Evolutionary conservation across 148 eudicot species (phyloP).

Genomic region (Camellia lanceoleosa): DNA sequence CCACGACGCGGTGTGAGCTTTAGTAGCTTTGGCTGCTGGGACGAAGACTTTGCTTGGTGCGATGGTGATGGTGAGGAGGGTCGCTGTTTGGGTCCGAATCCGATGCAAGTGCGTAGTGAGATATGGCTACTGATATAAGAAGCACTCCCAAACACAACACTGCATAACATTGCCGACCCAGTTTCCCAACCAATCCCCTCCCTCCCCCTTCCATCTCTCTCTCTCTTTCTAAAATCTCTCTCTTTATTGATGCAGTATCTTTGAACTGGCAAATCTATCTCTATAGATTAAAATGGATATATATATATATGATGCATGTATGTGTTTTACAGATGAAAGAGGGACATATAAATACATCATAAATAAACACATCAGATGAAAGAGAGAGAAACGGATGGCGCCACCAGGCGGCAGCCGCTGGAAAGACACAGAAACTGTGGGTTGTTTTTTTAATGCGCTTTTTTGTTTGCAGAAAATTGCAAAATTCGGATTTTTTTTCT

Average conservation of each 20-base stretch:
- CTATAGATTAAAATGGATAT: background rate
- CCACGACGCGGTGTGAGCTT: background rate
- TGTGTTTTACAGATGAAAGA: background rate
- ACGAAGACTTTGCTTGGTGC: background rate
- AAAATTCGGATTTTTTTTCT: background rate
- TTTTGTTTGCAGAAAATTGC: background rate
- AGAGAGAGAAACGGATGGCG: background rate
- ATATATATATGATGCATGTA: background rate
- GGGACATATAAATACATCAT: background rate
- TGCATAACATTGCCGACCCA: constrained; percentile 26
- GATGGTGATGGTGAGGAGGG: background rate
- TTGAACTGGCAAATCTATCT: background rate
- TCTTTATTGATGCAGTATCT: background rate
- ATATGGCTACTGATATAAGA: constrained; percentile 14
- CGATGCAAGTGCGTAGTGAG: constrained; percentile 4
- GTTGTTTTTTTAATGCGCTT: background rate
- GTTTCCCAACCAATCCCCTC: constrained; percentile 13
- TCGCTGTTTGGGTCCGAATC: background rate
- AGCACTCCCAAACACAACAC: constrained; percentile 28
- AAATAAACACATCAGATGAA: background rate
- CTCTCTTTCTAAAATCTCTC: background rate
- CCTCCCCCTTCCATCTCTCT: background rate
- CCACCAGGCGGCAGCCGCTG: background rate
- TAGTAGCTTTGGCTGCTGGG: background rate
- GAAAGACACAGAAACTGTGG: background rate